phyloP scores from a whole-genome alignment of 352 stramenopile species.

The Paralagenidium karlingii region DNA sequence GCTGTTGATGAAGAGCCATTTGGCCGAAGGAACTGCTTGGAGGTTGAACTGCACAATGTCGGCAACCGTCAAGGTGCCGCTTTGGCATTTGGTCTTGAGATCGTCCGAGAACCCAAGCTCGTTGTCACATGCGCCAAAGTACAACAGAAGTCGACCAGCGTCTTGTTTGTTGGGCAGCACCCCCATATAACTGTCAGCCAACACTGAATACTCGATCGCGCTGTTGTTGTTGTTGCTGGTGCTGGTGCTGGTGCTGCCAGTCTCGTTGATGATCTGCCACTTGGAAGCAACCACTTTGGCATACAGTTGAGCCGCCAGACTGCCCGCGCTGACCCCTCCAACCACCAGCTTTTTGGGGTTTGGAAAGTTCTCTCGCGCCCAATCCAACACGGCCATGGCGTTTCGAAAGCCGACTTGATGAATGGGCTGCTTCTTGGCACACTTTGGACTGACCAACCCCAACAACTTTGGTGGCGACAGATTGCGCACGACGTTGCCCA shows the following conservation, averaged over 20 bases:
- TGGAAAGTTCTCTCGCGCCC: conserved; percentile 46
- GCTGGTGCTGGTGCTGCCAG: too few species aligned
- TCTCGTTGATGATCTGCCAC: conserved; percentile 41
- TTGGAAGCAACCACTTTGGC: conserved; percentile 26
- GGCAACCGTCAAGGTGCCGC: conserved; percentile 21
- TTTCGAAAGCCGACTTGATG: conserved; percentile 51
- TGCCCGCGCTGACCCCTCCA: conserved; percentile 35
- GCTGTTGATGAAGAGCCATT: conserved; percentile 59
- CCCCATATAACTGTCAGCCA: conserved; percentile 51
- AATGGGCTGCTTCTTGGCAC: conserved; percentile 40
- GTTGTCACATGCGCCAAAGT: conserved; percentile 43
- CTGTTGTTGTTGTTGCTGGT: too few species aligned
- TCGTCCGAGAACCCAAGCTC: conserved; percentile 25
- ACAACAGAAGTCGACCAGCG: conserved; percentile 32
- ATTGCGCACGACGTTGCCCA: conserved; percentile 21
- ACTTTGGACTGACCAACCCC: too few species aligned
- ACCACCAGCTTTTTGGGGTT: conserved; percentile 39
- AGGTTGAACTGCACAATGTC: conserved; percentile 44
- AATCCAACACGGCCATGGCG: conserved; percentile 43
- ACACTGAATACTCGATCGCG: conserved; percentile 42
- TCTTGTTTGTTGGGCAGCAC: conserved; percentile 34
- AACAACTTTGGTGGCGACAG: conserved; percentile 22
- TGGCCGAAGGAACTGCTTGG: conserved; percentile 19
- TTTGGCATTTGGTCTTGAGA: conserved; percentile 28
- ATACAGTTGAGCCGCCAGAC: conserved; percentile 33